Evolutionary conservation across 108 stramenopile genomes (phyloP), one percentile per base, ranked within the genome.

Genomic region (Nannochloropsis gaditana): DNA sequence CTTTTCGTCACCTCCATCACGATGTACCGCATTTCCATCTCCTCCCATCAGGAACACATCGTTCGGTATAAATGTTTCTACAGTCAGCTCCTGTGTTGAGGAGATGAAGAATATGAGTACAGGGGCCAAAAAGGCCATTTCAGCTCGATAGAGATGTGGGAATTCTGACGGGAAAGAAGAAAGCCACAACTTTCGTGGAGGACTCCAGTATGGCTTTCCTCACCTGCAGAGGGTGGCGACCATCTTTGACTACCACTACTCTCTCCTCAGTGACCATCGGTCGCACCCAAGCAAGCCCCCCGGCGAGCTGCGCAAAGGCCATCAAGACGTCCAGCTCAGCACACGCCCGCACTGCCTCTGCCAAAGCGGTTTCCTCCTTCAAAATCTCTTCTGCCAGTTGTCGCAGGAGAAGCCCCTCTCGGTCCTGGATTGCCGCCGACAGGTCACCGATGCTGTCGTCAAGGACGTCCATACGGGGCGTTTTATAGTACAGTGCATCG

Each of bases 381-480:
- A 98, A 86, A 43, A 98, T 89, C 19, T 73, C 59, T 73, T 98
- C 96, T 84, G 96, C 97, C 11, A 98, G 92, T 81, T 94, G 94
- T n/a, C 93, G 91, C 80, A 96, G 93, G 43, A 98, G 94, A 83
- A 93, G 86, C 9, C 50, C 87, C 87, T 97, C 95, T 19, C 90
- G 93, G 86, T 97, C 97, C 83, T 95, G 94, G 84, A 97, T 98
- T 80, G 93, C 90, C 5, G 93, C 93, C 90, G 96, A 93, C 5
- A 98, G 84, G 84, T 98, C 96, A 5, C 97, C 97, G 85, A 95
- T 92, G 15, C 93, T 91, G 19, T 95, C 93, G 86, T 98, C 96
- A 11, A 98, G 88, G 43, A 91, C 90, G 82, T 87, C 84, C 92
- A 95, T 95, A 19, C 93, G 93, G 3, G 90, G 82, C 42, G 90